phyloP scores from a whole-genome alignment of 345 rosid genomes.

The Raphanus raphanistrum region DNA sequence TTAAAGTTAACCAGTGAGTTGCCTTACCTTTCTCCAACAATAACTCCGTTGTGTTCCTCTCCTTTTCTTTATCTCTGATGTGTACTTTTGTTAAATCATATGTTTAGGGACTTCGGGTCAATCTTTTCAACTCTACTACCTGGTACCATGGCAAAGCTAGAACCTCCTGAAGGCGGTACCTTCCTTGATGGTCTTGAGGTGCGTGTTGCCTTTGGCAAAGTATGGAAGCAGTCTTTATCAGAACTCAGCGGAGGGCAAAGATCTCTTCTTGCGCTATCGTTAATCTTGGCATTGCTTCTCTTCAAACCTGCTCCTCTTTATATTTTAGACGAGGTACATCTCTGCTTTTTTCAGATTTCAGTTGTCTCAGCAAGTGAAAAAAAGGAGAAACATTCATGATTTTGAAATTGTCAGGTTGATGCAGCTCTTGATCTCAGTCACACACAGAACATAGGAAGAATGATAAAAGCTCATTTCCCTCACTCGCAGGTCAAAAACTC shows the following conservation, averaged over 20 bases:
- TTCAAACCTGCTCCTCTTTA: slow-evolving; percentile 99
- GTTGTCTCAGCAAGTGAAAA: background rate
- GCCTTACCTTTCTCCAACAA: background rate
- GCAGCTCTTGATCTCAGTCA: slow-evolving; percentile 99
- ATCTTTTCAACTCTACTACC: slow-evolving; percentile 95
- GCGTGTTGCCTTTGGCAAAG: slow-evolving; percentile 94
- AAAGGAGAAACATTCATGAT: background rate
- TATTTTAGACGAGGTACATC: slow-evolving; percentile 85
- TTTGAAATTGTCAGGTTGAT: slow-evolving; percentile 55
- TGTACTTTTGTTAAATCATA: background rate
- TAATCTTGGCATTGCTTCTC: slow-evolving; percentile 91
- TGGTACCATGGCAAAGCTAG: slow-evolving; percentile 92
- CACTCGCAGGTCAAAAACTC: slow-evolving; percentile 67
- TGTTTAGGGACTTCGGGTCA: slow-evolving; percentile 87
- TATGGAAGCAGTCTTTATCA: slow-evolving; percentile 96
- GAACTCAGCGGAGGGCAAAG: slow-evolving; percentile 98
- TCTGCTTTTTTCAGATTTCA: background rate
- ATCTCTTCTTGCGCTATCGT: slow-evolving; percentile 86
- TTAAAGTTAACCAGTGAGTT: slow-evolving; percentile 84
- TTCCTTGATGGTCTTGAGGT: slow-evolving; percentile 98
- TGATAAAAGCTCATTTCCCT: slow-evolving; percentile 66
- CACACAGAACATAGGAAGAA: slow-evolving; percentile 97
- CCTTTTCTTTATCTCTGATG: background rate
- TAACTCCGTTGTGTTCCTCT: background rate
- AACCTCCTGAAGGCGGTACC: slow-evolving; percentile 91